Evolutionary conservation across 176 grass and related monocot genomes (phyloP).

Genomic region (Microstegium vimineum): DNA sequence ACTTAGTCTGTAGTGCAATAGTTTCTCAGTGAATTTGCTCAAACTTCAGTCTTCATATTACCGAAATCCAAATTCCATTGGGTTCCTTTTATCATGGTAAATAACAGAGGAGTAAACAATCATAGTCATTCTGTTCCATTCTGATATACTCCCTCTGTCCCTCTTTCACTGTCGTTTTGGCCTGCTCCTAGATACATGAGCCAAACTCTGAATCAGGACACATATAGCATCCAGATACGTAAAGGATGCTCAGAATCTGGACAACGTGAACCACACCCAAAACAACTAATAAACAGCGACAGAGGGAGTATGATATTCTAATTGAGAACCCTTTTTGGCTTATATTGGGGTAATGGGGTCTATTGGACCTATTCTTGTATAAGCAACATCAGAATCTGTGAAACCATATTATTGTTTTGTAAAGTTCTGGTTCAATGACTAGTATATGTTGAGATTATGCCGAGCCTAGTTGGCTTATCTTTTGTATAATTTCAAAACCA

Average conservation of each 20-base stretch:
- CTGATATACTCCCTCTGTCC: too few species aligned
- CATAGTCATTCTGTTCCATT: background rate
- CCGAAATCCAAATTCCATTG: background rate
- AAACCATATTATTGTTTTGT: background rate
- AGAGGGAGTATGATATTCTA: background rate
- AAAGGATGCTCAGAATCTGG: too few species aligned
- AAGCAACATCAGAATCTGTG: background rate
- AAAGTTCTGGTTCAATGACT: background rate
- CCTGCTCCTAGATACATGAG: too few species aligned
- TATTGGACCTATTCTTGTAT: background rate
- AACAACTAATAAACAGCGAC: too few species aligned
- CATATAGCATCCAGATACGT: too few species aligned
- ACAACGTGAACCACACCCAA: too few species aligned
- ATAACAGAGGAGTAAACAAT: background rate
- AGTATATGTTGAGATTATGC: background rate
- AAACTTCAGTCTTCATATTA: background rate
- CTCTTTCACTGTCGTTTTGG: too few species aligned
- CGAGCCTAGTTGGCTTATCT: background rate
- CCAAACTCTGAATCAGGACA: too few species aligned
- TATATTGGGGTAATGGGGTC: background rate
- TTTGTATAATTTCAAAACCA: background rate
- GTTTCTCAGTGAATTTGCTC: background rate
- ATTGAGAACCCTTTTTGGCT: background rate
- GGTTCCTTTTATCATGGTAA: background rate
- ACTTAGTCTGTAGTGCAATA: background rate